phyloP scores from a whole-genome alignment of 2,329 filamentous ascomycete species.

The Hysterium pulicare region DNA sequence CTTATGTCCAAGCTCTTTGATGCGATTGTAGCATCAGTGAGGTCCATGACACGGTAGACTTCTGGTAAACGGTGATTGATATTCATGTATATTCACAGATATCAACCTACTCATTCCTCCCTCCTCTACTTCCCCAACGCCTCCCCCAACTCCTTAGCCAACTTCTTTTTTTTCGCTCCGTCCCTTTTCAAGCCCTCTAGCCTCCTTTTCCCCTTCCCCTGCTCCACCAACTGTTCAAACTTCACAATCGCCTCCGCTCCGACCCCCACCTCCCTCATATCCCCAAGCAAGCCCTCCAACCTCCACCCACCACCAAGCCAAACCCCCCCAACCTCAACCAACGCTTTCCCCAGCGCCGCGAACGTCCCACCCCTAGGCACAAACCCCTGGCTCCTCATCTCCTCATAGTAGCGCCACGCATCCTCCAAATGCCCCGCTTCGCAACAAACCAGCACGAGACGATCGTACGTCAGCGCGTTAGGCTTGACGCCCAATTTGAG shows the following conservation, averaged over 20 bases:
- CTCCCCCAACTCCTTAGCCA: too few relatives aligned
- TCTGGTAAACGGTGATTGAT: too few relatives aligned
- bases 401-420: slow-evolving; percentile 49
- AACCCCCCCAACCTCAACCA: not conserved
- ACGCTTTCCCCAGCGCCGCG: slow-evolving; percentile 17
- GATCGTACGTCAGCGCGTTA: slow-evolving; percentile 59
- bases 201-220: not conserved
- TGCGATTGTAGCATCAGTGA: too few relatives aligned
- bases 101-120: too few relatives aligned
- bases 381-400: slow-evolving; percentile 42
- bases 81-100: too few relatives aligned
- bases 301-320: not conserved
- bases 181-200: too few relatives aligned
- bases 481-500: slow-evolving; percentile 53
- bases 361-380: slow-evolving; percentile 31
- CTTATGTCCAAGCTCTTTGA: too few relatives aligned
- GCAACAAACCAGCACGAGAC: slow-evolving; percentile 57
- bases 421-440: slow-evolving; percentile 38
- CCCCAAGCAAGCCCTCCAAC: not conserved
- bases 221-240: not conserved
- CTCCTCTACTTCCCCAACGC: too few relatives aligned
- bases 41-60: too few relatives aligned
- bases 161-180: too few relatives aligned
- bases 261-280: not conserved
- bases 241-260: not conserved